A percentile compares a stretch with the other conserved stretches of the same genome.
These are phyloP conservation scores for Diaporthe velutina DNA, from an alignment of 2,329 filamentous ascomycete genomes.

Conservation along the genomic window DNA sequence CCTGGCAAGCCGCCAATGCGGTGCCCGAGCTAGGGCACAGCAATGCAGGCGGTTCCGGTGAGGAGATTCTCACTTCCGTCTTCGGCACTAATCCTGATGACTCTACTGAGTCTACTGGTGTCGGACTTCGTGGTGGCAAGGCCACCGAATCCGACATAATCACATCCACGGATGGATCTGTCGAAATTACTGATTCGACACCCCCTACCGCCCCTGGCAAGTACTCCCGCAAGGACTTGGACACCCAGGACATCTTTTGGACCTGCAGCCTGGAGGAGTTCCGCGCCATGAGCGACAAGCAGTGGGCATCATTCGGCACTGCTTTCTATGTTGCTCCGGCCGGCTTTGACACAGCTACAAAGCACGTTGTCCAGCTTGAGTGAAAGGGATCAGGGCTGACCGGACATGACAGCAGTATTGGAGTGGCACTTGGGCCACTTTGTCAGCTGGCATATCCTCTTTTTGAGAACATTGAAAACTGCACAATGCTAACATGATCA, in stretches of 20 bases:
- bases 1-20: background rate
- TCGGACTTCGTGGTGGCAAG: too few relatives aligned
- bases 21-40: background rate
- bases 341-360: constrained; percentile 24
- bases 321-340: constrained; percentile 23
- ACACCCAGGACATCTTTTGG: constrained; percentile 18
- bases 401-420: background rate
- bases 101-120: too few relatives aligned
- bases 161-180: background rate
- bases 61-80: fast-evolving
- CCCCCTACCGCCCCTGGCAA: background rate
- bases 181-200: too few relatives aligned
- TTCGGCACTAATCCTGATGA: background rate
- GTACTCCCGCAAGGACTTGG: constrained; percentile 26
- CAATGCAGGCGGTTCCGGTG: background rate
- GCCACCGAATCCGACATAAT: background rate
- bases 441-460: background rate
- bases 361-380: background rate
- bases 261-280: constrained; percentile 33
- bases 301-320: constrained; percentile 30
- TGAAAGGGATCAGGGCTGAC: background rate
- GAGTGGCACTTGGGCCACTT: background rate
- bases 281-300: constrained; percentile 18
- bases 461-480: background rate
- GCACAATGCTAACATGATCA: background rate